A percentile compares a stretch with the other conserved stretches of the same genome.
Evolutionary conservation across 2,329 filamentous ascomycete genomes (phyloP).

Genomic region (Lachnellula arida): DNA sequence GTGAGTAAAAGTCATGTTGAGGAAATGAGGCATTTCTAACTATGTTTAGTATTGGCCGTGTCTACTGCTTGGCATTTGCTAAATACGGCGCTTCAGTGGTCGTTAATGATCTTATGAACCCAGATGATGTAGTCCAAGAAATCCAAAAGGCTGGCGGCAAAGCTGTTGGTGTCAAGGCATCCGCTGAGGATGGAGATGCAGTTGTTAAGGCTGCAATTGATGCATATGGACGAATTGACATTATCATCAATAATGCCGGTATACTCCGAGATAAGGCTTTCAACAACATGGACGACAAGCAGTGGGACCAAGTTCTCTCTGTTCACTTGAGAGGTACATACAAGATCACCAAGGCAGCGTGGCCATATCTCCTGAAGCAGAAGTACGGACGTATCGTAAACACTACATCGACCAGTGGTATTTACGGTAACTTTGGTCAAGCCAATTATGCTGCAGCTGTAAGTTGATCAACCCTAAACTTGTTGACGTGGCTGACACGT

Average conservation of each 20-base stretch:
- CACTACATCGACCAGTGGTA: slow-evolving; percentile 93
- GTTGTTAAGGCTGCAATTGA: slow-evolving; percentile 94
- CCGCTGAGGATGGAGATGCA: slow-evolving; percentile 84
- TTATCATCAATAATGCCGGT: slow-evolving; percentile 96
- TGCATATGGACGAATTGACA: slow-evolving; percentile 87
- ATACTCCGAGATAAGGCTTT: slow-evolving; percentile 98
- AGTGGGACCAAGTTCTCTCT: slow-evolving; percentile 88
- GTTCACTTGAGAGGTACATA: slow-evolving; percentile 94
- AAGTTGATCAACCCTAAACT: slow-evolving; percentile 41
- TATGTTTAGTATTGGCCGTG: slow-evolving; percentile 68
- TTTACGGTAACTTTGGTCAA: slow-evolving; percentile 99
- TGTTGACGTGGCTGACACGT: slow-evolving; percentile 14
- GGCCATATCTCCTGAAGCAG: slow-evolving; percentile 96
- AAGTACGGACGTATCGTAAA: slow-evolving; percentile 97
- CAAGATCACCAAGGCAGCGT: slow-evolving; percentile 94
- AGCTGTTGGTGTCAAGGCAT: slow-evolving; percentile 89
- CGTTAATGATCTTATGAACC: slow-evolving; percentile 93
- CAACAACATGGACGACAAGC: slow-evolving; percentile 90
- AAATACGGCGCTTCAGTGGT: slow-evolving; percentile 81
- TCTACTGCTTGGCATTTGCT: slow-evolving; percentile 83
- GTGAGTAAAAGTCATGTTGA: slow-evolving; percentile 35
- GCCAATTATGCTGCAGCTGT: slow-evolving; percentile 92
- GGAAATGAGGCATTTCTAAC: slow-evolving; percentile 24
- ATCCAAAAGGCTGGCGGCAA: slow-evolving; percentile 86
- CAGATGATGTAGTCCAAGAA: slow-evolving; percentile 84